Percentiles rank a stretch among this genome's conserved stretches.
Evolutionary conservation across 495 filamentous ascomycete genomes (phyloP).

Genomic region (Coniosporium apollinis): DNA sequence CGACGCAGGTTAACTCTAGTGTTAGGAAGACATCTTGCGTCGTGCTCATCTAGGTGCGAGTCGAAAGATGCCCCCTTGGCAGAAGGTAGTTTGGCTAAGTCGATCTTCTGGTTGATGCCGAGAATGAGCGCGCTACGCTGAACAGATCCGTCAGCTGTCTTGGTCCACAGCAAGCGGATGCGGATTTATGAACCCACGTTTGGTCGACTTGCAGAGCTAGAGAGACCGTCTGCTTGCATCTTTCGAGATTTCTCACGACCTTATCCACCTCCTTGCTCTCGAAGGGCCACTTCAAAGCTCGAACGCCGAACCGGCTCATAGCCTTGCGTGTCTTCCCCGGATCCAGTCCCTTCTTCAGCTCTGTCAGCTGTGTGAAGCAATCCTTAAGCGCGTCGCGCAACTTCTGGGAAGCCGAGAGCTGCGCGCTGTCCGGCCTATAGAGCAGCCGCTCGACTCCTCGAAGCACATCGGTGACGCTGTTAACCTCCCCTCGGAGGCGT

Average conservation of each 20-base stretch:
- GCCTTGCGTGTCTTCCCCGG: conserved; percentile 20
- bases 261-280: conserved; percentile 24
- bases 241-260: conserved; percentile 19
- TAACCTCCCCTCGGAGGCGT: conserved; percentile 10
- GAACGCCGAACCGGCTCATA: conserved; percentile 3
- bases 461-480: conserved; percentile 5
- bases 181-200: conserved; percentile 19
- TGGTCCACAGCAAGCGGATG: too few relatives aligned
- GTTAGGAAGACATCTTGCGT: conserved; percentile 9
- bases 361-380: conserved; percentile 17
- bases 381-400: conserved; percentile 8
- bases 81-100: conserved; percentile 3
- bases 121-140: too few relatives aligned
- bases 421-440: conserved; percentile 3
- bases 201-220: conserved; percentile 26
- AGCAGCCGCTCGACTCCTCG: conserved; percentile 6
- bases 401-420: conserved; percentile 5
- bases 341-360: conserved; percentile 21
- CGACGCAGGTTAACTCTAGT: conserved; percentile 15
- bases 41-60: conserved; percentile 7
- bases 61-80: conserved; percentile 13
- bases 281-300: conserved; percentile 27
- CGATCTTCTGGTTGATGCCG: conserved; percentile 4
- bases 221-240: conserved; percentile 21
- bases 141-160: too few relatives aligned